Evolutionary conservation across 2,329 filamentous ascomycete species (phyloP).

Genomic region (Capronia epimyces): DNA sequence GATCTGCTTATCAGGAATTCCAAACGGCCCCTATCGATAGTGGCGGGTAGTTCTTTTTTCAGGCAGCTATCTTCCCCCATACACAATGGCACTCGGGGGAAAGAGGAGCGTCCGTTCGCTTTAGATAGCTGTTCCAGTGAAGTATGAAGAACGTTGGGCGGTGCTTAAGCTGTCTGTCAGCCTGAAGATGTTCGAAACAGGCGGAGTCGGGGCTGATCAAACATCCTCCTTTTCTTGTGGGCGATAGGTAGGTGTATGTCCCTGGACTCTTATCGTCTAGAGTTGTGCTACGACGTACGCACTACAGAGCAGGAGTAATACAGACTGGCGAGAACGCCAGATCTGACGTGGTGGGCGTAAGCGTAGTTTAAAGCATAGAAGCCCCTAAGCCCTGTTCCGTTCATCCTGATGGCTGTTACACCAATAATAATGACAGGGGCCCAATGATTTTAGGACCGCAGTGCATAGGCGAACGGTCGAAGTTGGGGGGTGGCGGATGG

Average conservation of each 20-base stretch:
- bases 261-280: neutral
- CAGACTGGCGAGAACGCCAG: neutral
- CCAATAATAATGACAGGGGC: neutral
- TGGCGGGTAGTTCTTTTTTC: neutral
- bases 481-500: slow-evolving; percentile 15
- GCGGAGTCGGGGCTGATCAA: slow-evolving; percentile 1
- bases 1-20: neutral
- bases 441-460: neutral
- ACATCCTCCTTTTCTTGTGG: neutral
- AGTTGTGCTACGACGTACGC: no score
- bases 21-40: slow-evolving; percentile 1
- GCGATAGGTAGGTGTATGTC: no score
- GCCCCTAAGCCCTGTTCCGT: neutral
- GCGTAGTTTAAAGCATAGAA: slow-evolving; percentile 5
- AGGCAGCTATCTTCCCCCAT: neutral
- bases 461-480: neutral
- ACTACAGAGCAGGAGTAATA: neutral
- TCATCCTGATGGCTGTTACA: slow-evolving; percentile 5
- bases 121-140: no score
- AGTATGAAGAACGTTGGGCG: neutral
- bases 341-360: slow-evolving; percentile 18
- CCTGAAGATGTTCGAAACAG: neutral
- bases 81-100: neutral
- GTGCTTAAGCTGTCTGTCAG: neutral
- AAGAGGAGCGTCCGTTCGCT: neutral